phyloP scores from a whole-genome alignment of 805 yeast genomes.

The Saturnispora diversa region DNA sequence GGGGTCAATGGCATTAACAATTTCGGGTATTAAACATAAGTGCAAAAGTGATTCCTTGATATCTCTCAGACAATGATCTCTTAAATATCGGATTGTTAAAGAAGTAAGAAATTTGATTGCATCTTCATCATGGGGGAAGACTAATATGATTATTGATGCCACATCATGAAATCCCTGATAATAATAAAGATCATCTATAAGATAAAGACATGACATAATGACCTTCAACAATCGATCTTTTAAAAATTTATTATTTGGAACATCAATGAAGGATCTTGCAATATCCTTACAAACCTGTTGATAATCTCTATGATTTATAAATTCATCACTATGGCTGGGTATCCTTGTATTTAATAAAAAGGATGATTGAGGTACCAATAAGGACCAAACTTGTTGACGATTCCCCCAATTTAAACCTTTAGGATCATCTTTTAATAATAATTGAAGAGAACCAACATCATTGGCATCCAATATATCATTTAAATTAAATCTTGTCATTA shows the following conservation, averaged over 20 bases:
- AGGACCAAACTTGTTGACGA: constrained; percentile 45
- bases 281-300: constrained; percentile 76
- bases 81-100: constrained; percentile 51
- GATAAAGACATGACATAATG: constrained; percentile 48
- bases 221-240: constrained; percentile 35
- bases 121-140: constrained; percentile 32
- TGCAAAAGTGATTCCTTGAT: constrained; percentile 61
- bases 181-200: constrained; percentile 56
- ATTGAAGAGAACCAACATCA: constrained; percentile 17
- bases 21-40: constrained; percentile 54
- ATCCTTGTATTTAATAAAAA: background rate
- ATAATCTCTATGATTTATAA: constrained; percentile 53
- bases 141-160: constrained; percentile 55
- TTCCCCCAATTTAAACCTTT: constrained; percentile 39
- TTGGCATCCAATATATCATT: constrained; percentile 24
- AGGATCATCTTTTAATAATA: constrained; percentile 27
- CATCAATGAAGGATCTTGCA: constrained; percentile 53
- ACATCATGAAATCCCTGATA: constrained; percentile 94
- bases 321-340: background rate
- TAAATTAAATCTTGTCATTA: constrained; percentile 3
- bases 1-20: constrained; percentile 44
- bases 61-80: constrained; percentile 80
- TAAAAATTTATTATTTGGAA: constrained; percentile 27
- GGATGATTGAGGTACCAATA: constrained; percentile 26
- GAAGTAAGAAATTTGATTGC: constrained; percentile 41